These are phyloP conservation scores for Pseudovirgaria hyperparasitica DNA, from an alignment of 2,329 filamentous ascomycete species.

Conservation along the genomic window DNA sequence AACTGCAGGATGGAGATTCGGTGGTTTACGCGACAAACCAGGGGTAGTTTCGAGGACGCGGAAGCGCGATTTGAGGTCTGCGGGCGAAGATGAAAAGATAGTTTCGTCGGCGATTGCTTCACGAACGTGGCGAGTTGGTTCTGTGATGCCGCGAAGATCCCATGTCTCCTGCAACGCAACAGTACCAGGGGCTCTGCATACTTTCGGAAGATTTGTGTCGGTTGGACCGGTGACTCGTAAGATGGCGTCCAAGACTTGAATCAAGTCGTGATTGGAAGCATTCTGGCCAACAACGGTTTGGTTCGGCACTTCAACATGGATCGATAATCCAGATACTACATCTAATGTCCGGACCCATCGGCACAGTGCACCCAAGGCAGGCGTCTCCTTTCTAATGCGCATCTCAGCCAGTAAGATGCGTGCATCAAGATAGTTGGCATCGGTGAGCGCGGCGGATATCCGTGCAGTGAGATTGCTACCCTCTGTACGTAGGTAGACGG, in stretches of 20 bases:
- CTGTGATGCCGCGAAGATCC: constrained; percentile 39
- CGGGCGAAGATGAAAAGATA: constrained; percentile 33
- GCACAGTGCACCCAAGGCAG: constrained; percentile 55
- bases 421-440: constrained; percentile 54
- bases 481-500: constrained; percentile 23
- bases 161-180: constrained; percentile 49
- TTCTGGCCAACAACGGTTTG: constrained; percentile 25
- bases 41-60: constrained; percentile 49
- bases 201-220: constrained; percentile 33
- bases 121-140: constrained; percentile 37
- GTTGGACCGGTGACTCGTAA: constrained; percentile 50
- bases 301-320: constrained; percentile 34
- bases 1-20: constrained; percentile 54
- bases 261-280: constrained; percentile 39
- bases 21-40: constrained; percentile 49
- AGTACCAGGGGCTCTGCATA: constrained; percentile 25
- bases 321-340: constrained; percentile 52
- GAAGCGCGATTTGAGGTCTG: constrained; percentile 30
- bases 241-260: constrained; percentile 51
- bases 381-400: constrained; percentile 51
- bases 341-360: constrained; percentile 62
- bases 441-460: constrained; percentile 52
- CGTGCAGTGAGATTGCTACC: constrained; percentile 53
- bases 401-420: constrained; percentile 55
- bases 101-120: constrained; percentile 46